Evolutionary conservation across 2,329 filamentous ascomycete species (phyloP).

Genomic region (Penicillium brasilianum): DNA sequence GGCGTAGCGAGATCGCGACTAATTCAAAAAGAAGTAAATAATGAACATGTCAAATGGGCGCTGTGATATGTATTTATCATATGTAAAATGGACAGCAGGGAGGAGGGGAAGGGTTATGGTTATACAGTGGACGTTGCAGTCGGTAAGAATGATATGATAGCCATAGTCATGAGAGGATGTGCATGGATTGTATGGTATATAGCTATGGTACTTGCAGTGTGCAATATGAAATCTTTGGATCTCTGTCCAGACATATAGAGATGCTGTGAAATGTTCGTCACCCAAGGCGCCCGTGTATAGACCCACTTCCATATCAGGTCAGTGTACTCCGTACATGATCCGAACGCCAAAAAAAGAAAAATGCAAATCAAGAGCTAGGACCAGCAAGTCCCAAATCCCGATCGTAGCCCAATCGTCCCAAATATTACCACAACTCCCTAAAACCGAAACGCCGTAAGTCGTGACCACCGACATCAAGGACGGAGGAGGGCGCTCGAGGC

Average conservation of each 20-base stretch:
- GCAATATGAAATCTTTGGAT: conserved; percentile 14
- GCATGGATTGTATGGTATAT: conserved; percentile 15
- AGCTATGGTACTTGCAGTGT: conserved; percentile 17
- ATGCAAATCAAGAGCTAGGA: conserved; percentile 15
- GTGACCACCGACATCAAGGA: neutral
- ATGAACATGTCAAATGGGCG: neutral
- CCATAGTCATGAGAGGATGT: conserved; percentile 7
- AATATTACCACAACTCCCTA: neutral
- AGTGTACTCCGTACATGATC: conserved; percentile 38
- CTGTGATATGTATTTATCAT: neutral
- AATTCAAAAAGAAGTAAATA: neutral
- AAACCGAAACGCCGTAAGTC: conserved; percentile 5
- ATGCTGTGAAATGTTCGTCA: conserved; percentile 9
- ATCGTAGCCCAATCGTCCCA: neutral
- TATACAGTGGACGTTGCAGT: neutral
- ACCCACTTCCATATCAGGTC: conserved; percentile 28
- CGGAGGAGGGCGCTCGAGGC: neutral
- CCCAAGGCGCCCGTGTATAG: conserved; percentile 25
- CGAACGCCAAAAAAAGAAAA: conserved; percentile 23
- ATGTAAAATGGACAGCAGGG: neutral
- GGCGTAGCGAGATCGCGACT: neutral
- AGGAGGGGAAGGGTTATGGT: neutral
- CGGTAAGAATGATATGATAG: neutral
- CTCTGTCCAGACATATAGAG: conserved; percentile 4
- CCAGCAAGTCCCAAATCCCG: neutral